These are phyloP conservation scores for Jimgerdemannia lactiflua DNA, from an alignment of 192 early-diverging fungal species.

Conservation along the genomic window DNA sequence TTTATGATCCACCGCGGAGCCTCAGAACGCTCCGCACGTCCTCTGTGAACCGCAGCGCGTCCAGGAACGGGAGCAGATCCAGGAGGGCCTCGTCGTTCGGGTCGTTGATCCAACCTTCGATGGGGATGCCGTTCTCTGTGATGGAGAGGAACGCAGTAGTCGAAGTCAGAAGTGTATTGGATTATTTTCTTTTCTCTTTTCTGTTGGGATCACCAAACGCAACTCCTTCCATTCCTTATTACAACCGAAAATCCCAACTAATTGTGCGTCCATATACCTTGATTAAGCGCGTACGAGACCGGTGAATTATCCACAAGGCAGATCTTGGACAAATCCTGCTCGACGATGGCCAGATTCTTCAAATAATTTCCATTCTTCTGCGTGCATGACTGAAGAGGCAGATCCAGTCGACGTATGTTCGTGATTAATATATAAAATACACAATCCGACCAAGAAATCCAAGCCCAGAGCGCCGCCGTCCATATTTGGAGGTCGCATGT, in stretches of 20 bases:
- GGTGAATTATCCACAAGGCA: conserved; percentile 85
- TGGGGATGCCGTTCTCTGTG: conserved; percentile 87
- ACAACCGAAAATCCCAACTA: no score
- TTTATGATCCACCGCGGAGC: conserved; percentile 21
- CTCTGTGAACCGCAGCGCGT: conserved; percentile 81
- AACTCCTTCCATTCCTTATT: no score
- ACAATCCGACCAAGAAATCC: no score
- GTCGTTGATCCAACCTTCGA: conserved; percentile 82
- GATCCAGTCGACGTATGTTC: no score
- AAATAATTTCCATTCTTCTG: conserved; percentile 64
- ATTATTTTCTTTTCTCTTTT: no score
- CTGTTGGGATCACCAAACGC: no score
- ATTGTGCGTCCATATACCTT: conserved; percentile 51
- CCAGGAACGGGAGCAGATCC: conserved; percentile 85
- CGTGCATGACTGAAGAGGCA: conserved; percentile 61
- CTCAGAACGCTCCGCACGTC: conserved; percentile 80
- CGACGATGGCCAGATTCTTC: conserved; percentile 73
- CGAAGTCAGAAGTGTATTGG: conserved; percentile 9
- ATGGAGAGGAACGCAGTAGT: no score
- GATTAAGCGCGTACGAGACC: conserved; percentile 66
- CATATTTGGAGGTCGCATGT: no score
- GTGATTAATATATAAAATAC: no score
- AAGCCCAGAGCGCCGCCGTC: no score
- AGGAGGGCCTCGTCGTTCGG: conserved; percentile 77
- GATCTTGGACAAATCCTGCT: conserved; percentile 77